phyloP scores from a whole-genome alignment of 257 asterid species.

The Voacanga thouarsii region DNA sequence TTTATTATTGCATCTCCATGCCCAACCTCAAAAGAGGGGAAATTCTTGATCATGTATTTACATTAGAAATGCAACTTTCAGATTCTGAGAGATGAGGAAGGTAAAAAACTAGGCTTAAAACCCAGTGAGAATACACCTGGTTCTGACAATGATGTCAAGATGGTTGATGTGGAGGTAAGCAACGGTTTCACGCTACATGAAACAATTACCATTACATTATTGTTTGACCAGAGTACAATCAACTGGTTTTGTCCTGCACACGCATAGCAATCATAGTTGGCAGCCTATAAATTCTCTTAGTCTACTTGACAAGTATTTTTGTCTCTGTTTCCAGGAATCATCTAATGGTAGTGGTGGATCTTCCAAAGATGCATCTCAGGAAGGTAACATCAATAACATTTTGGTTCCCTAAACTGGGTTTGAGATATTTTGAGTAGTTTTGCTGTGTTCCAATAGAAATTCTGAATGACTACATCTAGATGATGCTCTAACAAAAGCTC shows the following conservation, averaged over 20 bases:
- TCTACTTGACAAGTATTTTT: not conserved
- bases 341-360: constrained; percentile 55
- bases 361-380: constrained; percentile 51
- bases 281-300: not conserved
- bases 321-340: constrained; percentile 53
- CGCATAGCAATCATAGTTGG: not conserved
- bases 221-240: constrained; percentile 5
- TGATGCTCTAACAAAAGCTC: not conserved
- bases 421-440: not conserved
- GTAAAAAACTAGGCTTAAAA: constrained; percentile 81
- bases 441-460: not conserved
- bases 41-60: constrained; percentile 9
- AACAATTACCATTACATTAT: not conserved
- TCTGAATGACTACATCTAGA: not conserved
- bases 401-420: not conserved
- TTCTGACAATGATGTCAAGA: constrained; percentile 65
- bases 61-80: constrained; percentile 23
- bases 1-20: not conserved
- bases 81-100: constrained; percentile 92
- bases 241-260: not conserved
- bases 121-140: constrained; percentile 51
- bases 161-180: constrained; percentile 80
- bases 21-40: not conserved
- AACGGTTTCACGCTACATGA: constrained; percentile 7
- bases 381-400: constrained; percentile 43